Base-by-base conservation (phyloP, 2,329 filamentous ascomycete species). In the Colletotrichum sidae region DNA sequence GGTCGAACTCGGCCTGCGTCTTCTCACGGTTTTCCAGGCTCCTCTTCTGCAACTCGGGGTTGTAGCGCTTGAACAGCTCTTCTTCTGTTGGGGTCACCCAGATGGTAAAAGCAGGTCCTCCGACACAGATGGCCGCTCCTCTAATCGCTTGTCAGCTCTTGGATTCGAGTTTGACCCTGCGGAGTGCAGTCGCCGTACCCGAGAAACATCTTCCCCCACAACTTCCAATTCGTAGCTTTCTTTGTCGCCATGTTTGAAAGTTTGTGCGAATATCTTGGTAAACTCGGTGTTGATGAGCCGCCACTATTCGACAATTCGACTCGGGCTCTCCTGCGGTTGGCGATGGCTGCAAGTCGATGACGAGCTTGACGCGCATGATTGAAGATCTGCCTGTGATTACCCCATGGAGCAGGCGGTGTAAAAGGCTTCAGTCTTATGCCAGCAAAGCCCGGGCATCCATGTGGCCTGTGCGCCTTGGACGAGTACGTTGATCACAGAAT, bases 31-130 rank as follows among this genome's bases (percentile, higher is more conserved):
- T 87, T 77, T 94, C 94, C n/a, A 97, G 81, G 68, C 92, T 94
- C 74, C 92, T 88, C 77, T 92, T 92, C 75, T 96, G 92, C n/a
- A 99, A 86, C 39, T 98, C 96, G 1, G 95, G 95, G 78, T 95
- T 98, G 82, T 98, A 98, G 78, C 86, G 89, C 81, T 93, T 84
- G 83, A 96, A 94, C 46, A 99, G 86, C 80, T 98, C 94, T 78
- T 97, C 96, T 72, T 97, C 94, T 11, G 92, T 91, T 2, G 96
- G 96, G 50, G 87, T 87, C 51, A 96, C 81, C 77, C 89, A 97
- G 79, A 90, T 87, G 47, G 95, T 91, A 57, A 98, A 81, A 13
- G 91, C 90, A 33, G 96, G 96, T 4, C 96, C 96, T 56, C 96
- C 96, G 65, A 97, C 84, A 73, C 88, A 90, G 71, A 96, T 83